Base-by-base conservation (phyloP, 2,329 filamentous ascomycete species). In the Malbranchea zuffiana region DNA sequence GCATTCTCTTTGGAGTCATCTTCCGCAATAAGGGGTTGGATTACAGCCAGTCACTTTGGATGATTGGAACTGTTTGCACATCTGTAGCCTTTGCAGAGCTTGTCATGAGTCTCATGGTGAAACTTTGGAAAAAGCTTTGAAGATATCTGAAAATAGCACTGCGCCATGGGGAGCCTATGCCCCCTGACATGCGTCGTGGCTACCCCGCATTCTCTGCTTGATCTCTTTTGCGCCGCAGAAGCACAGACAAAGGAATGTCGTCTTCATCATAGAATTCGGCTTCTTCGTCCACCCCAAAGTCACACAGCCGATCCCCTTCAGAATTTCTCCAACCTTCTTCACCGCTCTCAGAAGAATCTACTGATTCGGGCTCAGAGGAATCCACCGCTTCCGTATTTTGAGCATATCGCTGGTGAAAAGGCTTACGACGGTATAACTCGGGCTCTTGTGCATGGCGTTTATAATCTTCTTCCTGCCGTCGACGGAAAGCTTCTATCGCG, bases 211-310 rank as follows among this genome's bases (percentile, higher is more conserved):
- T 16, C 23, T 25, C 23, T 12, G 7, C n/a, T 19, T 34, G 24
- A 11, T 10, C 20, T 15, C 37, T 32, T 25, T 29, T 38, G 16
- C 30, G 32, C 15, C 20, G 32, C 24, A 78, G 57, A 8, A 79
- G 50, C 42, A 74, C 61, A 4, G 65, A 67, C 33, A 80, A 52
- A 2, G 75, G 75, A 10, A 78, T 51, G 47, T 78, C 68, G 42
- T 79, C 75, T 39, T 74, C 69, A 44, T 44, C 42, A 21, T 44
- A 44, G 12, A 44, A 44, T 41, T 74, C 69, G 44, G 77, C 74
- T 19, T 75, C 72, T 50, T 78, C 75, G 48, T 79, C 75, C 3
- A 80, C 72, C 0, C 75, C 75, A 50, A 78, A 80, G 45, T 80
- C 75, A 12, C 68, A 60, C 15, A 80, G 56, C 13, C 73, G 56